Base-by-base conservation (phyloP, 805 yeast species). In the Cyberlindnera mississippiensis region DNA sequence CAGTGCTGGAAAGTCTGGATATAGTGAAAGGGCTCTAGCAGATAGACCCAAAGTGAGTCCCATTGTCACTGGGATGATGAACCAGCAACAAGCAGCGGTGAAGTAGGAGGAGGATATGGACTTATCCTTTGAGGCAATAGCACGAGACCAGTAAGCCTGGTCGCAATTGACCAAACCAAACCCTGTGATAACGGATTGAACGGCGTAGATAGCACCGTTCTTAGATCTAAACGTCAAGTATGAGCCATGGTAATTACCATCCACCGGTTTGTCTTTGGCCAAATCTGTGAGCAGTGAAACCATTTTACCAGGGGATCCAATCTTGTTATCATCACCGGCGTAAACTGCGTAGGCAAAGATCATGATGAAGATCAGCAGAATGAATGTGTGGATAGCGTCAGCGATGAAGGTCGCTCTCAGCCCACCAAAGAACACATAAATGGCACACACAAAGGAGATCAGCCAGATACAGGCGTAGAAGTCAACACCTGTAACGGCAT, bases 381-480 rank as follows among this genome's bases (percentile, higher is more conserved):
- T 65, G 35, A 71, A 68, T 2, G 76, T 71, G 54, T 73, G 78
- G 14, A 67, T 62, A 54, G 73, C 75, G 53, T 75, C 80, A 12
- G 79, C 68, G 30, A 75, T 60, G 46, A 75, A 73, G 3, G 80
- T 75, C 11, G 78, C 74, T 48, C 72, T 69, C 24, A 75, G 56
- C 8, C 80, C 80, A 38, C 79, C 80, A 31, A 73, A 64, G 20
- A 67, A 62, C 4, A 77, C 75, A 51, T 75, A 75, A 14, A 73
- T 55, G 38, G 73, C 62, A 35, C 75, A 76, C n/a, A 74, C 74
- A 24, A 72, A 49, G 4, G 78, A 76, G 9, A 73, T 50, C 33
- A 73, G 55, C 52, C 71, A 67, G 14, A 68, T 60, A 2, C 75
- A 67, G n/a, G 78, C 78, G 36, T 67, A 67, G 33, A 59, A 58